Evolutionary conservation across 768 basidiomycete genomes (phyloP), one percentile per base, ranked within the genome.

Genomic region (Rhodosporidiobolus sp.): DNA sequence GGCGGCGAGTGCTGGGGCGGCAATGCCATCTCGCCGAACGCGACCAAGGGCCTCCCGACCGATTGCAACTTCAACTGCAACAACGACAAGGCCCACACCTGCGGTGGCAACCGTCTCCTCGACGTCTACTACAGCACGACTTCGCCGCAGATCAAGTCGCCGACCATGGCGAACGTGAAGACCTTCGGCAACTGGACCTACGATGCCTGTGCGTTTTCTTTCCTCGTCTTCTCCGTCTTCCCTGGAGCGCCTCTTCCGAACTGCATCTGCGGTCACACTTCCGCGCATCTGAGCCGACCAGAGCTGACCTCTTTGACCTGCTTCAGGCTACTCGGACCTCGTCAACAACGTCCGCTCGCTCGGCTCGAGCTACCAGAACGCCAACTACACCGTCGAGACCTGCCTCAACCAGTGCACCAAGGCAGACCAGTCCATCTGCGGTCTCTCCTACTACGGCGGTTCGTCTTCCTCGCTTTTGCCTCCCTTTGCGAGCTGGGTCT

Each of bases 1-100:
- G 58, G 57, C 28, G 70, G 70, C 61, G 70, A 72, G 70, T 72
- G 46, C 65, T 65, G 53, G 57, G 57, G 28, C 12, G 70, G 59
- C 20, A 55, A 56, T 43, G 53, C 55, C 38, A 34, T 72, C 20
- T 58, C 65, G 22, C 60, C 49, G 26, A 59, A 53, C 55, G 46
- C 65, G 22, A 19, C 46, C 4, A 17, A 30, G 0, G 53, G 58
- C 60, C 28, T 9, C 26, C 38, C 49, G 14, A 12, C 50, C 0
- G 26, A 38, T 4, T 73, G 72, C 63, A 53, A 54, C 16, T 53
- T 58, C 53, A 26, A 38, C 14, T 74, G 72, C 64, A 50, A 43
- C 16, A 52, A 57, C 48, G 49, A 69, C 28, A 16, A 52, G 17
- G 34, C 53, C 7, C 35, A 69, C 59, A 69, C 67, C 5, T 73